Evolutionary conservation across 2,329 filamentous ascomycete species (phyloP).

Genomic region (Cryphonectria radicalis): DNA sequence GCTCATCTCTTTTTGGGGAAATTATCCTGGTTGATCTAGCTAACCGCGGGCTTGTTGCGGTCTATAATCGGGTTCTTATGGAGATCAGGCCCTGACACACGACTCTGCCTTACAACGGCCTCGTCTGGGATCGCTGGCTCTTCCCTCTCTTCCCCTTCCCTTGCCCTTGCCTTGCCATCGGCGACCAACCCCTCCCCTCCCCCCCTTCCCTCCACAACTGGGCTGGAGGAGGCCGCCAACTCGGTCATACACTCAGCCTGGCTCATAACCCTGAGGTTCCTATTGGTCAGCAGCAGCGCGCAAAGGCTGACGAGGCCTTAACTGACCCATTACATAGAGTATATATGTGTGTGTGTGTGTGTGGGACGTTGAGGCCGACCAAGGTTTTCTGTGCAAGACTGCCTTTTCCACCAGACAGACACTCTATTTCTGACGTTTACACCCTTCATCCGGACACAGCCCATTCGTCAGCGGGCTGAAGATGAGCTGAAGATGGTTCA

Average conservation of each 20-base stretch:
- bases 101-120: slow-evolving; percentile 33
- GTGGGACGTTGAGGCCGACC: neutral
- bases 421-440: neutral
- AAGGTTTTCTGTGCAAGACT: neutral
- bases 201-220: slow-evolving; percentile 5
- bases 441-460: slow-evolving; percentile 10
- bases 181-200: neutral
- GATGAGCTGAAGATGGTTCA: neutral
- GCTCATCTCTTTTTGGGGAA: slow-evolving; percentile 47
- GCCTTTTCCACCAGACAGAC: neutral
- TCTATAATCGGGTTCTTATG: slow-evolving; percentile 46
- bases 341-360: neutral
- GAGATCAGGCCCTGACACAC: slow-evolving; percentile 40
- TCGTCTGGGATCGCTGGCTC: slow-evolving; percentile 16
- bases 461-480: neutral
- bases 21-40: slow-evolving; percentile 42
- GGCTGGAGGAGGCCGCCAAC: slow-evolving; percentile 28
- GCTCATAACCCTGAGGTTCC: slow-evolving; percentile 16
- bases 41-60: slow-evolving; percentile 39
- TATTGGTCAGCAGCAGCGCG: slow-evolving; percentile 19
- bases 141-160: neutral
- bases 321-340: neutral
- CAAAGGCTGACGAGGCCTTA: slow-evolving; percentile 19
- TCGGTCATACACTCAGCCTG: slow-evolving; percentile 22
- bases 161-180: slow-evolving; percentile 16